Conservation (phyloP, 805 yeast genomes). For the Dipodascus geniculatus region DNA sequence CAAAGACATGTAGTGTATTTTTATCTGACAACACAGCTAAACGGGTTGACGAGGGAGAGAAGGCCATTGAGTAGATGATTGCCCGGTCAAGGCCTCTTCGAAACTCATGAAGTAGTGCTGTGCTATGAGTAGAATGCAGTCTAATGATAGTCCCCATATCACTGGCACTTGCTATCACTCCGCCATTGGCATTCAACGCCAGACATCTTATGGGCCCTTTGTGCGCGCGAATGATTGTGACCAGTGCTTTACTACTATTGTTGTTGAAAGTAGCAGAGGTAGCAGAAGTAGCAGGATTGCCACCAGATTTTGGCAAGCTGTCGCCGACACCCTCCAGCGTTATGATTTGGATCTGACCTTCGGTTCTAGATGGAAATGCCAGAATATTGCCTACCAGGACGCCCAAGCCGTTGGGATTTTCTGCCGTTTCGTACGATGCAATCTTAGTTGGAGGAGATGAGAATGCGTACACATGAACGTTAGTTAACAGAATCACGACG, state of each 20-base stretch:
- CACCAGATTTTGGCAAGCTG: neutral
- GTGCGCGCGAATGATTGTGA: conserved; percentile 70
- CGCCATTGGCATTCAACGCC: conserved; percentile 50
- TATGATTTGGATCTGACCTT: conserved; percentile 72
- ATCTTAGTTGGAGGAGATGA: conserved; percentile 65
- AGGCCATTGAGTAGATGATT: conserved; percentile 66
- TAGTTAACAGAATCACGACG: conserved; percentile 55
- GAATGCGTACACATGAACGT: conserved; percentile 67
- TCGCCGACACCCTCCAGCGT: conserved; percentile 37
- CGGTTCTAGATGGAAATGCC: conserved; percentile 66
- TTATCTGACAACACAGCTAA: conserved; percentile 85
- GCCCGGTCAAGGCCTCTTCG: conserved; percentile 87
- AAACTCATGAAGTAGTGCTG: conserved; percentile 68
- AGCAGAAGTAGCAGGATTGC: conserved; percentile 21
- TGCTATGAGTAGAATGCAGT: conserved; percentile 55
- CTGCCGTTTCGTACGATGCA: conserved; percentile 51
- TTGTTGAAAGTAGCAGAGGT: conserved; percentile 22
- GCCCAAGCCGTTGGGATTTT: conserved; percentile 52
- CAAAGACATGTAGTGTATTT: conserved; percentile 77
- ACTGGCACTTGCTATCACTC: conserved; percentile 68
- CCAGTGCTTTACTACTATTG: conserved; percentile 43
- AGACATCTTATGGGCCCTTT: conserved; percentile 51
- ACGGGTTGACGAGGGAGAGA: conserved; percentile 62
- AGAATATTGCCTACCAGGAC: conserved; percentile 43
- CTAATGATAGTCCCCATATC: conserved; percentile 74